A percentile compares a stretch with the other conserved stretches of the same genome.
Evolutionary conservation across 2,329 filamentous ascomycete genomes (phyloP).

Genomic region (Trichoderma sp.): DNA sequence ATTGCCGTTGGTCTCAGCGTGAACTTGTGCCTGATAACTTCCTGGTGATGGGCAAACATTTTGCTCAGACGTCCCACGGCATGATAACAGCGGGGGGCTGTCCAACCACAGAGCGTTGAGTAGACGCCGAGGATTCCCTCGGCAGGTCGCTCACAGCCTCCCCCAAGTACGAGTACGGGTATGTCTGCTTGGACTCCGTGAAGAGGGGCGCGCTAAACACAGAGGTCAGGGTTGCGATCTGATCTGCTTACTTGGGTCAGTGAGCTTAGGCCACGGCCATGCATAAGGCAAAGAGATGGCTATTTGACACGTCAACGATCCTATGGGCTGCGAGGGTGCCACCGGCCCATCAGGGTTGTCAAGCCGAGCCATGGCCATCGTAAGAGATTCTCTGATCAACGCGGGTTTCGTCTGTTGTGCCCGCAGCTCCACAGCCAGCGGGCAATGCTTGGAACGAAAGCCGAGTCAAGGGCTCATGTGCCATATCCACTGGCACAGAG

Average conservation of each 20-base stretch:
- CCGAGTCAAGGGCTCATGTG: background rate
- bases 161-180: background rate
- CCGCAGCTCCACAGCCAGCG: constrained; percentile 11
- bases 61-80: background rate
- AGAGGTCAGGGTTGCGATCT: constrained; percentile 16
- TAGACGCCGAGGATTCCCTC: background rate
- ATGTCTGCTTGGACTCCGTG: background rate
- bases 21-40: background rate
- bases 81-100: background rate
- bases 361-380: constrained; percentile 1
- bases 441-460: background rate
- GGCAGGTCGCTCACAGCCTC: background rate
- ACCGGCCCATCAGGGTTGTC: constrained; percentile 10
- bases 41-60: background rate
- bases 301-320: constrained; percentile 18
- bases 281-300: constrained; percentile 8
- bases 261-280: constrained; percentile 15
- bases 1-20: background rate
- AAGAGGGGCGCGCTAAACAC: constrained; percentile 13
- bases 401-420: background rate
- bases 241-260: constrained; percentile 20
- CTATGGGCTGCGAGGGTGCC: background rate
- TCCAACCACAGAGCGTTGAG: background rate
- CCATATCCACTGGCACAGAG: background rate
- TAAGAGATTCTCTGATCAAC: background rate